Evolutionary conservation across 495 filamentous ascomycete species (phyloP).

Genomic region (Neurospora sp.): DNA sequence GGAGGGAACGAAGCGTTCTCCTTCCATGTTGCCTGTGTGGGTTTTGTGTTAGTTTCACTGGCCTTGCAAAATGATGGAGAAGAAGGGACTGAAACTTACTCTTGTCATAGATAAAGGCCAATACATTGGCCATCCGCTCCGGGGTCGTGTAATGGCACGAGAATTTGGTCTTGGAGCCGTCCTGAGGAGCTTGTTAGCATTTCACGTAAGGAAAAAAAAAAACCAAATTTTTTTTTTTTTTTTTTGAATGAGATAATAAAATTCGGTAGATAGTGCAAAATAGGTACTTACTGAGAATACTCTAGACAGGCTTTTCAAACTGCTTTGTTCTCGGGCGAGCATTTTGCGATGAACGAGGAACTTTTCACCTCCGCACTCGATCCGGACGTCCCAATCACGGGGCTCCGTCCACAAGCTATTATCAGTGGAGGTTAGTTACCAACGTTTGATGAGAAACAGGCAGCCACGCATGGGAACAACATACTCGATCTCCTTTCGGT

Average conservation of each 20-base stretch:
- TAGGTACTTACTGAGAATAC: neutral
- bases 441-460: neutral
- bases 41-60: neutral
- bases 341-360: slow-evolving; percentile 1
- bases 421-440: neutral
- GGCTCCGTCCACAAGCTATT: neutral
- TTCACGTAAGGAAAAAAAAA: neutral
- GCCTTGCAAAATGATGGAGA: neutral
- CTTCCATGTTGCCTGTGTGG: neutral
- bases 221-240: too few relatives aligned
- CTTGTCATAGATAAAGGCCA: slow-evolving; percentile 18
- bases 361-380: slow-evolving; percentile 7
- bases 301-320: neutral
- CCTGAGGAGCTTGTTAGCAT: neutral
- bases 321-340: neutral
- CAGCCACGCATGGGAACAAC: neutral
- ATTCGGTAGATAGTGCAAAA: neutral
- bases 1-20: neutral
- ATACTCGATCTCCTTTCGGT: neutral
- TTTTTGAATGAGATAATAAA: neutral
- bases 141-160: neutral
- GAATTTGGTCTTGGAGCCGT: neutral
- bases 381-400: slow-evolving; percentile 11
- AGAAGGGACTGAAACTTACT: neutral
- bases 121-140: slow-evolving; percentile 3